These are phyloP conservation scores for Chalciporus sphaerocephalus DNA, from an alignment of 768 basidiomycete genomes.

Conservation along the genomic window DNA sequence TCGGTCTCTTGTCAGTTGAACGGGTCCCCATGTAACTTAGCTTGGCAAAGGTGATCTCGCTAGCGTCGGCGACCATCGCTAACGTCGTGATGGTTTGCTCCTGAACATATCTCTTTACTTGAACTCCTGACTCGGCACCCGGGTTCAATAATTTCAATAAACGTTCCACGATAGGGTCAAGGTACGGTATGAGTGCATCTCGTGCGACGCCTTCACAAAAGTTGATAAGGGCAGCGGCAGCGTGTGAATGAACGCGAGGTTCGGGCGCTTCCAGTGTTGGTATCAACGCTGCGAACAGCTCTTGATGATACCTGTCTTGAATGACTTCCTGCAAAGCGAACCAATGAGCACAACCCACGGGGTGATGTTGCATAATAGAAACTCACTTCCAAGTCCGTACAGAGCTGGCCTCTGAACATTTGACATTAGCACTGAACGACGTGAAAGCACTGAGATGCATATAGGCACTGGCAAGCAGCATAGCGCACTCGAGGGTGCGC, in stretches of 20 bases:
- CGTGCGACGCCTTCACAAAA: conserved; percentile 85
- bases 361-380: background rate
- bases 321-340: conserved; percentile 59
- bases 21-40: too few species aligned
- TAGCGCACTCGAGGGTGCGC: conserved; percentile 67
- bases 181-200: conserved; percentile 67
- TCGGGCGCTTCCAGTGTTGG: conserved; percentile 73
- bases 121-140: conserved; percentile 37
- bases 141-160: conserved; percentile 56
- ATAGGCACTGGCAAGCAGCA: conserved; percentile 86
- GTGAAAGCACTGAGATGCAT: conserved; percentile 26
- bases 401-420: conserved; percentile 68
- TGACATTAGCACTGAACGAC: background rate
- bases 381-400: conserved; percentile 79
- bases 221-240: conserved; percentile 84
- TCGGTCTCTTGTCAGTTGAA: too few species aligned
- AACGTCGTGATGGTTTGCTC: conserved; percentile 86
- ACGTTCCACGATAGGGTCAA: conserved; percentile 75
- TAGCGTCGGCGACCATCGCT: conserved; percentile 86
- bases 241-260: conserved; percentile 77
- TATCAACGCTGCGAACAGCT: conserved; percentile 67
- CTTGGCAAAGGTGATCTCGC: conserved; percentile 73
- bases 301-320: conserved; percentile 64
- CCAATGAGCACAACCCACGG: background rate
- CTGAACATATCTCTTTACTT: conserved; percentile 61